Evolutionary conservation across 495 filamentous ascomycete species (phyloP), one percentile per base, ranked within the genome.

Genomic region (Aspergillus affinis): DNA sequence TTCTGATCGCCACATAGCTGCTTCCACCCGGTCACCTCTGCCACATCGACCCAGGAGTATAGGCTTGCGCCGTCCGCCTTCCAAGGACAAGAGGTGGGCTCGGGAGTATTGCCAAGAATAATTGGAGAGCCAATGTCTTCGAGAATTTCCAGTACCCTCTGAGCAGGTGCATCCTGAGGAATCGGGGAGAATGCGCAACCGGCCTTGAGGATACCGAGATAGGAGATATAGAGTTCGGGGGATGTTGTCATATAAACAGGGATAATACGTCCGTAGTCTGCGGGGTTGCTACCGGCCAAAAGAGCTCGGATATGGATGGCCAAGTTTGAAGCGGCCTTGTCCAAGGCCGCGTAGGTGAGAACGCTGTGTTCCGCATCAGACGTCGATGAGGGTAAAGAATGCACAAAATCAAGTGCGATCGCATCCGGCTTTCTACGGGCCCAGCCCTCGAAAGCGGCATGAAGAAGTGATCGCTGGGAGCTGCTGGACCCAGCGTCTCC

Each of bases 161-260:
- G 86, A n/a, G 69, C 65, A 2, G 91, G 91, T 0, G 86, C 82
- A 61, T 92, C 90, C 23, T 88, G 74, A 52, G 86, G 82, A 21
- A 95, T 76, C 0, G 90, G 89, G 50, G 88, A 92, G 63, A 93
- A 93, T 7, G 90, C 89, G 7, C 74, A 86, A 0, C 91, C 91
- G 7, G 86, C 84, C 63, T 90, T 90, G 3, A 93, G 76, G 55
- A 90, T 84, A 5, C 83, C 90, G 2, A 93, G 71, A 23, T 88
- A 79, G 1, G 87, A 75, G 48, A 91, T 75, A 65, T 93, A 95
- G 4, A 95, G 82, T 30, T 84, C 77, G 5, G 84, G 85, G 4
- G 80, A 84, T 61, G 92, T 90, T 13, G 84, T 81, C 20, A 91
- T 73, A 17, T 91, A 77, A 13, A 92, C 74, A 0, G 90, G 89